Evolutionary conservation across 2,329 filamentous ascomycete species (phyloP), one percentile per base, ranked within the genome.

Genomic region (Aspergillus caelatus): DNA sequence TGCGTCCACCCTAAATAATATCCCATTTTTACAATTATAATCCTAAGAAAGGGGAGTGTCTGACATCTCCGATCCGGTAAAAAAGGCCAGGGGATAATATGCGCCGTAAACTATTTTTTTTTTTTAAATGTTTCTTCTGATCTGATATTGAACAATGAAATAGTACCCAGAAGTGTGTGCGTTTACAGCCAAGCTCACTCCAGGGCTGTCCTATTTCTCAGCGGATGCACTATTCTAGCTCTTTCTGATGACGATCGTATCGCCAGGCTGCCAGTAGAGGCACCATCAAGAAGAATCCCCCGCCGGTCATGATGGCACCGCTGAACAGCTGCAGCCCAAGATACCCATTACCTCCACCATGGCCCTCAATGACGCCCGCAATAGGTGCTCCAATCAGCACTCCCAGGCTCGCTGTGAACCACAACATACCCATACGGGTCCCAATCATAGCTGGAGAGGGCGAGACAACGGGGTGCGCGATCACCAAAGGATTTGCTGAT

Each of bases 391-490:
- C 60, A 9, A 65, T 60, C 26, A 65, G n/a, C 7, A 55, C 61
- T 0, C 63, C 63, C 14, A 65, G 23, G 32, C 60, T 62, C 11
- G 57, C 41, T 5, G 46, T 46, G 55, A 62, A 62, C 60, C 60
- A 65, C 36, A 58, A 54, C 60, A 65, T 62, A 45, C 63, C 63
- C 57, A 65, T 62, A 6, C 60, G 60, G 4, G 63, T 65, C 1
- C 63, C 63, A n/a, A 65, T 39, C 10, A 65, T 21, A 1, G 52
- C 28, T 1, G 53, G 60, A 6, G 36, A 28, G 2, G 63, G 63
- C 21, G 63, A 62, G 19, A 65, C 52, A 1, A 62, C 57, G 26
- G 63, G 60, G 16, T 64, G 62, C n/a, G 62, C 62, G 14, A 65
- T 62, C 14, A 65, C 14, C 3, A 65, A 34, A 11, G 63, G 63